These are phyloP conservation scores for Lentinula sp. DNA, from an alignment of 768 basidiomycete species.

Conservation along the genomic window DNA sequence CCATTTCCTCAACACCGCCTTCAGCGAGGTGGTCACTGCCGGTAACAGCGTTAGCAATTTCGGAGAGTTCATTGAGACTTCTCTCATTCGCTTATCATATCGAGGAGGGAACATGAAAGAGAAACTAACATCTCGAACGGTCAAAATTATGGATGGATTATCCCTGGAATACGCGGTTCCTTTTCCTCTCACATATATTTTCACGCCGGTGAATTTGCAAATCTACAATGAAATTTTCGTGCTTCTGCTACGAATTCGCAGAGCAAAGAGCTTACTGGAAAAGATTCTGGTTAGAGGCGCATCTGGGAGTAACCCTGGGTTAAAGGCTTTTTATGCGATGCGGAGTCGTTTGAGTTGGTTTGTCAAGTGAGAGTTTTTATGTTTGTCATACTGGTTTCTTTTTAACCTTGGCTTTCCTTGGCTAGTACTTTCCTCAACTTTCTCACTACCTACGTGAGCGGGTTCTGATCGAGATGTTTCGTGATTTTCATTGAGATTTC, in stretches of 20 bases:
- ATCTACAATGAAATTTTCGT: conserved; percentile 64
- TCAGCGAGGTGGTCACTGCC: conserved; percentile 58
- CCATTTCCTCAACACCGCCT: conserved; percentile 77
- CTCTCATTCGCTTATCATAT: conserved; percentile 69
- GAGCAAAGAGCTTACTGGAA: conserved; percentile 69
- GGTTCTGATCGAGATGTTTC: not conserved
- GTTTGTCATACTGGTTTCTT: not conserved
- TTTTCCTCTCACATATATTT: conserved; percentile 77
- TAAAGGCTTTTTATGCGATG: conserved; percentile 74
- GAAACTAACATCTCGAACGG: conserved; percentile 39
- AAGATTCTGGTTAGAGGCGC: conserved; percentile 60
- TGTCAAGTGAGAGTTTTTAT: conserved; percentile 55
- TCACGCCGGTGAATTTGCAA: conserved; percentile 49
- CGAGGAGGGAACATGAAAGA: conserved; percentile 34
- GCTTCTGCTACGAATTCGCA: conserved; percentile 66
- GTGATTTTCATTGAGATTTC: not conserved
- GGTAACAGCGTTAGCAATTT: conserved; percentile 26
- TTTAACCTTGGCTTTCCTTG: not conserved
- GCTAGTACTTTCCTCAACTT: conserved; percentile 62
- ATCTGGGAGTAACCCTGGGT: conserved; percentile 30
- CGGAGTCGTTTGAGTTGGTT: conserved; percentile 79
- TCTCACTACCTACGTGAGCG: conserved; percentile 62
- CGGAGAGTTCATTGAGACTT: conserved; percentile 54
- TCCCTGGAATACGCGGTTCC: conserved; percentile 76
- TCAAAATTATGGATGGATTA: conserved; percentile 62